Conservation (phyloP, 306 rosid species). For the Cyclanthera cordifolia region DNA sequence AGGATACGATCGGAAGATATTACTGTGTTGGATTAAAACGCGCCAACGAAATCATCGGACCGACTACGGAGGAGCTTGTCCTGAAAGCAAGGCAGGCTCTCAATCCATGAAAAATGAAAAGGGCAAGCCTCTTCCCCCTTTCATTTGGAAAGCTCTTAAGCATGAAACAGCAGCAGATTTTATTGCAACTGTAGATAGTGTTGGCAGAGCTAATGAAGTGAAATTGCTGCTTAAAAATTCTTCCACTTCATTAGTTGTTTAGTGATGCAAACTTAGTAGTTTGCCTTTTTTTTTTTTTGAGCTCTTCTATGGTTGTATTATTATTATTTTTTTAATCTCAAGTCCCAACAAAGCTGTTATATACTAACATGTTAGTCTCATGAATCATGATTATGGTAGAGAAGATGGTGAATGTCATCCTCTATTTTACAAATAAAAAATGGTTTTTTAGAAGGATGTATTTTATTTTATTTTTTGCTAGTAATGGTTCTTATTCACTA, state of each 20-base stretch:
- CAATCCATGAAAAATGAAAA: conserved; percentile 13
- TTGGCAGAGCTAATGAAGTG: neutral
- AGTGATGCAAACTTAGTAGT: neutral
- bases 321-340: too few relatives aligned
- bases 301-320: too few relatives aligned
- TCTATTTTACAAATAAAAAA: too few relatives aligned
- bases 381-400: too few relatives aligned
- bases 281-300: neutral
- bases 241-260: conserved; percentile 7
- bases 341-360: too few relatives aligned
- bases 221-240: neutral
- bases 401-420: too few relatives aligned
- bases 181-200: neutral
- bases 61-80: conserved; percentile 90
- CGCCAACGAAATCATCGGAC: conserved; percentile 87
- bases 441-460: too few relatives aligned
- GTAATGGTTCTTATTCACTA: too few relatives aligned
- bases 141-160: neutral
- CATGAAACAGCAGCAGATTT: too few relatives aligned
- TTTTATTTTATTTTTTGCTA: too few relatives aligned
- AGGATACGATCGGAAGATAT: conserved; percentile 78
- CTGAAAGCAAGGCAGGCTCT: conserved; percentile 45
- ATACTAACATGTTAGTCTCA: too few relatives aligned
- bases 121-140: neutral
- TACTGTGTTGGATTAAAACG: conserved; percentile 72